phyloP scores from a whole-genome alignment of 2,329 filamentous ascomycete genomes.

The Dactylellina drechsleri region DNA sequence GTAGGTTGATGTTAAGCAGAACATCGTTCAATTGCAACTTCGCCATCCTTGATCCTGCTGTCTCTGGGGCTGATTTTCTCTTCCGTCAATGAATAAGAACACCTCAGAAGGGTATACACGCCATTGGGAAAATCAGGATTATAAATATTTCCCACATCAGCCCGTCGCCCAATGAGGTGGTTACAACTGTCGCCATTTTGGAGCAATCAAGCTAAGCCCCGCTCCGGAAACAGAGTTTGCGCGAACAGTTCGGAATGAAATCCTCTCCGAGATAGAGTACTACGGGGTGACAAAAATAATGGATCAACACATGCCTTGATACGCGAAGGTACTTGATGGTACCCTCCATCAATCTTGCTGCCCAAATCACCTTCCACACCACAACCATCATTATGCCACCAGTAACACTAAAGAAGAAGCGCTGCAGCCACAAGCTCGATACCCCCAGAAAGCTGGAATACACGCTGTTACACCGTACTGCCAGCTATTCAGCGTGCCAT shows the following conservation, averaged over 20 bases:
- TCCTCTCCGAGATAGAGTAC: slow-evolving; percentile 18
- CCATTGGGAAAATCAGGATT: slow-evolving; percentile 30
- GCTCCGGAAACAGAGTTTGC: slow-evolving; percentile 19
- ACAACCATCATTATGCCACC: no score
- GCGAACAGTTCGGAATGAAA: slow-evolving; percentile 21
- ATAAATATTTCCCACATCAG: slow-evolving; percentile 17
- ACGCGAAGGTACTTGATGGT: no score
- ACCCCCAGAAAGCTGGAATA: no score
- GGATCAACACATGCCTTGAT: no score
- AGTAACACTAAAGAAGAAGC: no score
- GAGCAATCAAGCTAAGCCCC: slow-evolving; percentile 27
- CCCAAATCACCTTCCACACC: no score
- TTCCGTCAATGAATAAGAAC: slow-evolving; percentile 26
- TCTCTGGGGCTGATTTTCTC: slow-evolving; percentile 23
- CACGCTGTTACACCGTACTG: no score
- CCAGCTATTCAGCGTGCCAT: no score
- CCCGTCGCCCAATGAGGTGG: slow-evolving; percentile 24
- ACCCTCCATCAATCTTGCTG: no score
- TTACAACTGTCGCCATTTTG: slow-evolving; percentile 29
- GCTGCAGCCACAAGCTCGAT: no score
- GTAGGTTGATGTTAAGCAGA: slow-evolving; percentile 22
- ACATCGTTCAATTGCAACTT: slow-evolving; percentile 22
- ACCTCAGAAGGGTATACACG: slow-evolving; percentile 19
- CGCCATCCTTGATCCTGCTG: slow-evolving; percentile 20
- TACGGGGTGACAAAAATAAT: no score